Evolutionary conservation across 208 protist species (phyloP).

Genomic region (Leishmania martiniquensis): DNA sequence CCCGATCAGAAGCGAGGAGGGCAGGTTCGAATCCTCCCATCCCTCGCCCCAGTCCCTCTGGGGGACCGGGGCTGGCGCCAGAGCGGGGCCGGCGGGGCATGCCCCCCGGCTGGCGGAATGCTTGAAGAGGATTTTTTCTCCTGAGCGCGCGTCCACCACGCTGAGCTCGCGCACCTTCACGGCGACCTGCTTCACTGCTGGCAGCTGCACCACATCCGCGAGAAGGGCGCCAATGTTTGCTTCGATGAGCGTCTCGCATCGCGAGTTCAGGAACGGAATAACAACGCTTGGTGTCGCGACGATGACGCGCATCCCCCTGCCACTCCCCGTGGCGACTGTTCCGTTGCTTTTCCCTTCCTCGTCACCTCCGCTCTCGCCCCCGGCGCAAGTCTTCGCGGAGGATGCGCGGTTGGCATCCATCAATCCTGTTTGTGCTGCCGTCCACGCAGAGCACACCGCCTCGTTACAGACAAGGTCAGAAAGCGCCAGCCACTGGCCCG

Average conservation of each 20-base stretch:
- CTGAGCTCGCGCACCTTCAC: constrained; percentile 70
- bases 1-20: constrained; percentile 17
- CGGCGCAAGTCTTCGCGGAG: background rate
- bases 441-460: constrained; percentile 49
- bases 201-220: constrained; percentile 56
- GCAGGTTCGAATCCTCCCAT: constrained; percentile 20
- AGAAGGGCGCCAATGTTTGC: constrained; percentile 66
- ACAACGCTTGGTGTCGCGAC: constrained; percentile 72
- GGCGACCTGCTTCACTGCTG: constrained; percentile 41
- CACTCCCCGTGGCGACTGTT: background rate
- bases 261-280: constrained; percentile 73
- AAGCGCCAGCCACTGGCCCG: constrained; percentile 83
- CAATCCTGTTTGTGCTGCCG: constrained; percentile 29
- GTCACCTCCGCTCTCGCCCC: background rate
- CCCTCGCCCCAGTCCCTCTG: constrained; percentile 20
- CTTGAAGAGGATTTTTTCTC: constrained; percentile 62
- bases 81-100: background rate
- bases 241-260: constrained; percentile 63
- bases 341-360: background rate
- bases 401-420: background rate
- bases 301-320: constrained; percentile 51
- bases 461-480: constrained; percentile 86
- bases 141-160: constrained; percentile 62
- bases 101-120: background rate
- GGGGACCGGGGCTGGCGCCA: constrained; percentile 9